Evolutionary conservation across 2,329 filamentous ascomycete genomes (phyloP), one percentile per base, ranked within the genome.

Genomic region (Thelonectria discophora): DNA sequence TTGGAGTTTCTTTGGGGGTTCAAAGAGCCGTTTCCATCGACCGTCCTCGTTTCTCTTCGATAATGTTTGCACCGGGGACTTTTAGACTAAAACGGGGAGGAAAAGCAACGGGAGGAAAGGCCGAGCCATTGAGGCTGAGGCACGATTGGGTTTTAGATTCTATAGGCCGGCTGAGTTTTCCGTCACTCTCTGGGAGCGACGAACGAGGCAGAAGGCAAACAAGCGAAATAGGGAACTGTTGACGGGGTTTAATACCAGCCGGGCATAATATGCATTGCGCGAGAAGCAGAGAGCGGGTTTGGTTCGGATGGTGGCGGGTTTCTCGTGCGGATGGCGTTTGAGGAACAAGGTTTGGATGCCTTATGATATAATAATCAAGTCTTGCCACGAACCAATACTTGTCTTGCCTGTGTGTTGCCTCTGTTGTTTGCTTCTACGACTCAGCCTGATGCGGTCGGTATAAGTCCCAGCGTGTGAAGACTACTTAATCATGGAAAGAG

Each of bases 351-450:
- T 43, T 70, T 64, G 62, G 60, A 64, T 63, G 57, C 68, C 60
- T 64, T 45, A 69, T 45, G 69, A 62, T 34, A 58, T 68, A 68
- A 53, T 71, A 68, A 67, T 68, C 46, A 50, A 69, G 49, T 60
- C 51, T 59, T 55, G 45, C 40, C 34, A 57, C 50, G 47, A 59
- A 62, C 11, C 54, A 58, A 57, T 39, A n/a, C n/a, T n/a, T n/a
- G n/a, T n/a, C n/a, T n/a, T n/a, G n/a, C n/a, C n/a, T n/a, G n/a
- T n/a, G n/a, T n/a, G n/a, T n/a, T n/a, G n/a, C n/a, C n/a, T n/a
- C n/a, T n/a, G n/a, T n/a, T n/a, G n/a, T n/a, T n/a, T n/a, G n/a
- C n/a, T n/a, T n/a, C n/a, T n/a, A 43, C 30, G 24, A 4, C 24
- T 24, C 24, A 11, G 13, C n/a, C 13, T 39, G 37, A 39, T 39